Evolutionary conservation across 371 early-diverging fungal genomes (phyloP), one percentile per base, ranked within the genome.

Genomic region (Mortierella sp.): DNA sequence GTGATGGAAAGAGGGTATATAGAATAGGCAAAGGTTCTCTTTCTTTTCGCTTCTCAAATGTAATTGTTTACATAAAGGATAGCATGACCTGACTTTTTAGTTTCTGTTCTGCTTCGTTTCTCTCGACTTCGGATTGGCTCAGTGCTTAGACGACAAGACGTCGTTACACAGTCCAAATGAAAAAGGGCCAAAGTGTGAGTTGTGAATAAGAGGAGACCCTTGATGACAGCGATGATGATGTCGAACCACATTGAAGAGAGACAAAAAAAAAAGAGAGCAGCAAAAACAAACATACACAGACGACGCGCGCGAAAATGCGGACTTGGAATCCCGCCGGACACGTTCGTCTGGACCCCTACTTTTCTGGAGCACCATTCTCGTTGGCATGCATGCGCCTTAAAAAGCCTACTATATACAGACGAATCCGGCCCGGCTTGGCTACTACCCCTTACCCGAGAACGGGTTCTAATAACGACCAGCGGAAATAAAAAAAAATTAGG

Each of bases 271-370:
- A 41, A 35, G 60, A 4, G 41, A 68, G 43, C 29, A 68, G 43
- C 41, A 56, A 63, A 58, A 63, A 35, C 63, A 63, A 29, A 46
- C 14, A 4, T 14, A 14, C 16, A 46, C 3, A 0, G 6, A 51
- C 51, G 51, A 51, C 51, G 60, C 60, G 32, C 58, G 68, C 68
- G 68, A 41, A 12, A 18, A 68, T 41, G 16, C 43, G 68, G 68
- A 68, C 68, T 68, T 68, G 68, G 38, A 68, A 38, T 11, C 32
- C 38, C 41, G 1, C 21, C 10, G 68, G 41, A 24, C 68, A 68
- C 68, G 68, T 68, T 68, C 41, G 68, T 68, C 68, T 68, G 68
- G 68, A 68, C 68, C 68, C 43, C 68, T 68, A 8, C 63, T 60
- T 60, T 60, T 60, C 63, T 60, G 63, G 63, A 32, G 63, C 32